These are phyloP conservation scores for Aspergillus clavatus DNA, from an alignment of 2,329 filamentous ascomycete genomes.

Conservation along the genomic window DNA sequence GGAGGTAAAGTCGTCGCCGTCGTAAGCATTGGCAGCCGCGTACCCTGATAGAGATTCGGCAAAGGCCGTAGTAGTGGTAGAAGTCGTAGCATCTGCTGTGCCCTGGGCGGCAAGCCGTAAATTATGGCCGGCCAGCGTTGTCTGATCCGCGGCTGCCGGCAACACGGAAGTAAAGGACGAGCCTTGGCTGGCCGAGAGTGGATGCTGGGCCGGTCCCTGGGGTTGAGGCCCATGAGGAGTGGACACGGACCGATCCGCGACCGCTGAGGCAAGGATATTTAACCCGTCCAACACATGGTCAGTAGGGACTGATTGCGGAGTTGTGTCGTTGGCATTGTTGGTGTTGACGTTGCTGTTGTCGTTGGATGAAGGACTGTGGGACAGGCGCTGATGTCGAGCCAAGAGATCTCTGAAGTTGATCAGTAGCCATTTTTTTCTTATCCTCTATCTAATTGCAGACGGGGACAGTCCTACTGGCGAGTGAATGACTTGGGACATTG, in stretches of 20 bases:
- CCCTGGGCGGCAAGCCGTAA: slow-evolving; percentile 8
- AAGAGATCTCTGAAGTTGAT: slow-evolving; percentile 33
- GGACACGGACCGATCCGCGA: slow-evolving; percentile 18
- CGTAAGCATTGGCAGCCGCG: slow-evolving; percentile 17
- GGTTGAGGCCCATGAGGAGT: background rate
- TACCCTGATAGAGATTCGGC: slow-evolving; percentile 22
- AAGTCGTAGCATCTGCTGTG: slow-evolving; percentile 14
- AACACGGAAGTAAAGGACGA: slow-evolving; percentile 6
- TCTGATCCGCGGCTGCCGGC: slow-evolving; percentile 9
- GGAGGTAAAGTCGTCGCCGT: slow-evolving; percentile 33
- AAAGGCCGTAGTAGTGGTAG: too few species aligned
- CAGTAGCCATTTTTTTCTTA: too few species aligned
- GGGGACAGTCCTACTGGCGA: slow-evolving; percentile 22
- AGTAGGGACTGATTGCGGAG: slow-evolving; percentile 16
- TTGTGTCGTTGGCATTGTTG: slow-evolving; percentile 1
- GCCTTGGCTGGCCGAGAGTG: slow-evolving; percentile 10
- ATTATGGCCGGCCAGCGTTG: slow-evolving; percentile 10
- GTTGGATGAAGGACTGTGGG: slow-evolving; percentile 18
- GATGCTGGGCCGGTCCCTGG: background rate
- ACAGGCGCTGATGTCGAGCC: slow-evolving; percentile 29
- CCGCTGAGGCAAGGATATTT: slow-evolving; percentile 26
- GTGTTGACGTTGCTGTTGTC: background rate
- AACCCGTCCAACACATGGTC: slow-evolving; percentile 23
- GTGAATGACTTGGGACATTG: slow-evolving; percentile 33
- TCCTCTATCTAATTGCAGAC: too few species aligned